These are phyloP conservation scores for Alternaria longipes DNA, from an alignment of 2,329 filamentous ascomycete species.

Conservation along the genomic window DNA sequence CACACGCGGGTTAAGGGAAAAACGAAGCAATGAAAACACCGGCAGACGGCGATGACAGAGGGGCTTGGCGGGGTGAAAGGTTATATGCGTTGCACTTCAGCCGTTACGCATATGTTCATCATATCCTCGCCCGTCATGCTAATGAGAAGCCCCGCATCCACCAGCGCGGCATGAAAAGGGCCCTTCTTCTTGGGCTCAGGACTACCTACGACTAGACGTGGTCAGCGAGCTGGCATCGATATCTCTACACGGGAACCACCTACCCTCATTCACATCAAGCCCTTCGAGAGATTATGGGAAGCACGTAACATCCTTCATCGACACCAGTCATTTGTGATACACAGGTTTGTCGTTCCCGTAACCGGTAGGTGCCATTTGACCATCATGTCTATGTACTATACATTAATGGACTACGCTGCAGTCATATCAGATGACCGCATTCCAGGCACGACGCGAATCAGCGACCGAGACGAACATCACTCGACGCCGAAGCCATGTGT, in stretches of 20 bases:
- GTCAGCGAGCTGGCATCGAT: constrained; percentile 26
- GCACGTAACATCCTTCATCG: constrained; percentile 20
- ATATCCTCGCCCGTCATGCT: constrained; percentile 11
- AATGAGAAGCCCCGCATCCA: constrained; percentile 7
- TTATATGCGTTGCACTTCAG: constrained; percentile 17
- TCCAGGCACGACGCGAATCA: constrained; percentile 10
- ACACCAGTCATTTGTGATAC: constrained; percentile 15
- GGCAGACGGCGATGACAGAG: constrained; percentile 14
- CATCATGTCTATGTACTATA: constrained; percentile 39
- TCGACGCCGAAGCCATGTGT: constrained; percentile 12
- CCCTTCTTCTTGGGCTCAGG: not conserved
- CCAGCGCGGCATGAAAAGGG: not conserved
- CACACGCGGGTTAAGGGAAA: constrained; percentile 30
- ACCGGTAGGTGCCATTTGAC: constrained; percentile 16
- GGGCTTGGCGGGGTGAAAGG: constrained; percentile 4
- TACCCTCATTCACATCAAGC: constrained; percentile 23
- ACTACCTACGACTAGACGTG: constrained; percentile 2
- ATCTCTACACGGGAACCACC: constrained; percentile 19
- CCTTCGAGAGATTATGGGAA: not conserved
- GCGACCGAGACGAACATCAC: constrained; percentile 12
- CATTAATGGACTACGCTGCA: constrained; percentile 35
- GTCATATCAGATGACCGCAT: constrained; percentile 14
- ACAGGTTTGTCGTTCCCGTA: constrained; percentile 10
- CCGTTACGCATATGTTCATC: constrained; percentile 21
- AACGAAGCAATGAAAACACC: not conserved